A percentile compares a stretch with the other conserved stretches of the same genome.
These are phyloP conservation scores for Zymoseptoria tritici DNA, from an alignment of 2,329 filamentous ascomycete species.

Conservation along the genomic window DNA sequence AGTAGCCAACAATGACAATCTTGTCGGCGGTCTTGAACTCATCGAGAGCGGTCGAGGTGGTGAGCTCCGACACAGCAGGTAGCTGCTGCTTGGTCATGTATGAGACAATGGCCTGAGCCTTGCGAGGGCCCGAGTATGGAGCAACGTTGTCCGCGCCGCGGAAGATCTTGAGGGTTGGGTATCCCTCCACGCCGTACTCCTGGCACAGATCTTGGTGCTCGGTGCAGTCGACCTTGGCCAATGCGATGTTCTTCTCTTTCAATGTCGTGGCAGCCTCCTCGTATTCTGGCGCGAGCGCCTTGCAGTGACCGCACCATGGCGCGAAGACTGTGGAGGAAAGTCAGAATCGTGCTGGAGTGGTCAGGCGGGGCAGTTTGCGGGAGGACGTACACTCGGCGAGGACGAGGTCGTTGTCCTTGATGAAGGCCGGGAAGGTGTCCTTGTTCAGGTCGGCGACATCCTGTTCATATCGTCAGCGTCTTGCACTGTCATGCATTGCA, in stretches of 20 bases:
- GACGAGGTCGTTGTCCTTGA: conserved; percentile 78
- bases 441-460: conserved; percentile 80
- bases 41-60: conserved; percentile 66
- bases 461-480: conserved; percentile 29
- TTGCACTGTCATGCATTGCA: background rate
- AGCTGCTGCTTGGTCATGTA: conserved; percentile 99
- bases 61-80: conserved; percentile 78
- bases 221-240: conserved; percentile 91
- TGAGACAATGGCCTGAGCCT: conserved; percentile 66
- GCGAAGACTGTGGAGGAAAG: conserved; percentile 62
- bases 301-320: conserved; percentile 97
- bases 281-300: conserved; percentile 90
- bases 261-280: conserved; percentile 76
- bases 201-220: conserved; percentile 89
- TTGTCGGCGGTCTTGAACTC: conserved; percentile 98
- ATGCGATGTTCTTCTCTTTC: conserved; percentile 79
- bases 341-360: conserved; percentile 1
- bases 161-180: conserved; percentile 99
- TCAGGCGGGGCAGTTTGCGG: background rate
- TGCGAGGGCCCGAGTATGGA: conserved; percentile 82
- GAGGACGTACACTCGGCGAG: conserved; percentile 77
- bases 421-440: conserved; percentile 79
- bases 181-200: conserved; percentile 85
- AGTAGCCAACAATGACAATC: conserved; percentile 86
- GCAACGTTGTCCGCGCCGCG: conserved; percentile 73